Conservation (phyloP, 768 basidiomycete genomes). For the Candolleomyces aberdarensis region DNA sequence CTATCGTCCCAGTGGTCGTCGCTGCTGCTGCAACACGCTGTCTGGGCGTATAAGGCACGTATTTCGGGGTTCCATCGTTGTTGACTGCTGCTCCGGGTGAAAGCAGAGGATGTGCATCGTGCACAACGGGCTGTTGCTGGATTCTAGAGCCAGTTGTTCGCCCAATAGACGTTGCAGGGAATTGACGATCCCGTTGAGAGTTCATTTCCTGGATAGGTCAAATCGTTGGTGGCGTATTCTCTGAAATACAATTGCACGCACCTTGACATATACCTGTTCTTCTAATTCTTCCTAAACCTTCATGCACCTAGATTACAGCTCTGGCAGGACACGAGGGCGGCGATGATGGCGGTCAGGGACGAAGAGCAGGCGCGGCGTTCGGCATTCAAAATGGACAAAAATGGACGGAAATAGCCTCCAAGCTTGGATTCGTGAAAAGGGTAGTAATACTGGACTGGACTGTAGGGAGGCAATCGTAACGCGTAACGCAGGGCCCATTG, state of each 20-base stretch:
- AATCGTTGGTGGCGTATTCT: not conserved
- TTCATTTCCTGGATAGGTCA: not conserved
- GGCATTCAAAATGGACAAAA: too few relatives aligned
- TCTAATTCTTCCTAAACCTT: too few relatives aligned
- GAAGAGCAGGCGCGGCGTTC: too few relatives aligned
- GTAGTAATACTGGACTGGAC: too few relatives aligned
- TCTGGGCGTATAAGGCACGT: conserved; percentile 76
- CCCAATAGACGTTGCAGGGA: conserved; percentile 56
- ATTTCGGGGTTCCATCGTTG: conserved; percentile 38
- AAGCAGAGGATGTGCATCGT: conserved; percentile 70
- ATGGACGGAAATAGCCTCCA: too few relatives aligned
- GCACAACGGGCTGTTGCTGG: conserved; percentile 37
- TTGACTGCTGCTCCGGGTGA: conserved; percentile 33
- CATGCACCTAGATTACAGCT: too few relatives aligned
- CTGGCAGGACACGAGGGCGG: too few relatives aligned
- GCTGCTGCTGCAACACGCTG: conserved; percentile 51
- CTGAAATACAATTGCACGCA: not conserved
- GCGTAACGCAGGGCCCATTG: too few relatives aligned
- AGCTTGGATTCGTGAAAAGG: too few relatives aligned
- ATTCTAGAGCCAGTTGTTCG: conserved; percentile 42
- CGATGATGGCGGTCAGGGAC: too few relatives aligned
- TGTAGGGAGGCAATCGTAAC: too few relatives aligned
- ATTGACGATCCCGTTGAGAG: conserved; percentile 18
- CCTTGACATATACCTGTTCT: too few relatives aligned
- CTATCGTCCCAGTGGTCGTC: conserved; percentile 48